These are phyloP conservation scores for Colletotrichum eleusines DNA, from an alignment of 2,329 filamentous ascomycete species.

Conservation along the genomic window DNA sequence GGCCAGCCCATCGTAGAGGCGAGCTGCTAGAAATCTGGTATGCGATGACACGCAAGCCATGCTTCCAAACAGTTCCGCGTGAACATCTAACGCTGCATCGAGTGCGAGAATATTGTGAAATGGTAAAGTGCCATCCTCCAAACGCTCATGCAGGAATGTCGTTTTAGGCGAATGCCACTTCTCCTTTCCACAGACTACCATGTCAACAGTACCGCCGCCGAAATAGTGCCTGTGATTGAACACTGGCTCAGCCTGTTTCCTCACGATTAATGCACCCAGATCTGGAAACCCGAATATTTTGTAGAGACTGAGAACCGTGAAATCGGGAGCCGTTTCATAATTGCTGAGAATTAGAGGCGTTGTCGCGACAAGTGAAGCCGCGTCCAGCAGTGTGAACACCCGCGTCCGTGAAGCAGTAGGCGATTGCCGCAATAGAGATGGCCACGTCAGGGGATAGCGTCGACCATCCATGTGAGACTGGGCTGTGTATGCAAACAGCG, in stretches of 20 bases:
- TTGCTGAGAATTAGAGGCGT: conserved; percentile 79
- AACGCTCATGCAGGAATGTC: conserved; percentile 77
- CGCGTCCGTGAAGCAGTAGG: not conserved
- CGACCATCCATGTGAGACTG: conserved; percentile 42
- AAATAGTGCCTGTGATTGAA: conserved; percentile 83
- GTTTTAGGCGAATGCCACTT: conserved; percentile 86
- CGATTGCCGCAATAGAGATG: conserved; percentile 53
- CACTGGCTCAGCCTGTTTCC: conserved; percentile 73
- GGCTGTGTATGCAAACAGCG: conserved; percentile 48
- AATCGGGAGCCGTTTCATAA: conserved; percentile 77
- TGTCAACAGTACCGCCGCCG: conserved; percentile 93
- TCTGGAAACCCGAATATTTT: conserved; percentile 99
- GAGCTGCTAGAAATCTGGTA: conserved; percentile 72
- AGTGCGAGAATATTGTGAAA: conserved; percentile 92
- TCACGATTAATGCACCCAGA: conserved; percentile 85
- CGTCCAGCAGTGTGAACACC: conserved; percentile 60
- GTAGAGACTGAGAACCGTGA: conserved; percentile 89
- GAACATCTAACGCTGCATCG: conserved; percentile 77
- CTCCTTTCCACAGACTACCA: conserved; percentile 82
- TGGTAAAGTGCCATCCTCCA: conserved; percentile 93
- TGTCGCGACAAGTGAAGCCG: conserved; percentile 84
- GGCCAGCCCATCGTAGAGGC: conserved; percentile 69
- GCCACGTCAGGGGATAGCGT: conserved; percentile 69
- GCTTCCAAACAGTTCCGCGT: conserved; percentile 76
- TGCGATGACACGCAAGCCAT: conserved; percentile 79